Base-by-base conservation (phyloP, 139 green algal genomes). In the Raphidocelis subcapitata region DNA sequence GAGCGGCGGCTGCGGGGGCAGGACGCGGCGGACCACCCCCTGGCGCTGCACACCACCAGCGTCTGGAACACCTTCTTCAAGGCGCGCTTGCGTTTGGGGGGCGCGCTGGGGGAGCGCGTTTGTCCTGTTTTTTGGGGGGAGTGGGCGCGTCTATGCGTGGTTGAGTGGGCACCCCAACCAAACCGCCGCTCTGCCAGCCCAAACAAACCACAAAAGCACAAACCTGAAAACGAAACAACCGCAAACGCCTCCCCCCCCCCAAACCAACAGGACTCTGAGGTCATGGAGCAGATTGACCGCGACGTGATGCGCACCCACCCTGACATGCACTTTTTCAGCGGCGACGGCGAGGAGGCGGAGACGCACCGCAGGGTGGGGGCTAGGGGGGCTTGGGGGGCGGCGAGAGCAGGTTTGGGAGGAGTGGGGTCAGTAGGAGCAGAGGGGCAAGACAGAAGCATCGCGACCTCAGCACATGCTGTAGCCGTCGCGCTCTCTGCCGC, bases 241-340 rank as follows among this genome's bases (percentile, higher is more conserved):
- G 49, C 21, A 26, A 21, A 59, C 36, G 57, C n/a, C n/a, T n/a
- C n/a, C n/a, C n/a, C n/a, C n/a, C n/a, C n/a, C n/a, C n/a, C n/a
- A n/a, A n/a, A n/a, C n/a, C n/a, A n/a, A n/a, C 84, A 91, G 90
- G 93, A 97, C 79, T 86, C 77, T 29, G 92, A 95, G 80, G 77
- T 91, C 37, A 76, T 86, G 74, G 88, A 96, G 76, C 95, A 99
- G 78, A 97, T 99, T 37, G 91, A 94, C 51, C 79, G 95, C 0
- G 95, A 99, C 61, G 94, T 99, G 54, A 84, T 91, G 81, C 88
- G 95, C 59, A 98, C 95, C 12, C 95, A 98, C 74, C 95, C 95
- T 1, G 91, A 97, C 80, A 90, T 98, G 82, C 86, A 94, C 81
- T 99, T 98, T 75, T 99, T 99, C 84, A 94, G 88, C 36, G 88